Evolutionary conservation across 805 yeast species (phyloP).

Genomic region (Komagataella kurtzmanii): DNA sequence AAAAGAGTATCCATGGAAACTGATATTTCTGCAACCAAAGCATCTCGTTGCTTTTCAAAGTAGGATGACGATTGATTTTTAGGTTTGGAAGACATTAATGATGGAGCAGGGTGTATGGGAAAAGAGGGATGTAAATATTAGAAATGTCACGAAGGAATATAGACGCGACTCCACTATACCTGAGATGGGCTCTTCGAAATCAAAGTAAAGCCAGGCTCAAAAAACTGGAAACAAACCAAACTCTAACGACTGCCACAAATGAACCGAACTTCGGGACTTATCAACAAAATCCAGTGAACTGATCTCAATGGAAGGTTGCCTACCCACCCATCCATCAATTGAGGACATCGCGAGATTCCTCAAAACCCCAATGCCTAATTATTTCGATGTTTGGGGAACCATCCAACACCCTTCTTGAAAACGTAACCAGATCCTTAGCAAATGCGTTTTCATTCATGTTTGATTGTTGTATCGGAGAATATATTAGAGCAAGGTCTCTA

Average conservation of each 20-base stretch:
- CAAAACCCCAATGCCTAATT: background rate
- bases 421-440: background rate
- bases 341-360: background rate
- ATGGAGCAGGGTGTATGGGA: background rate
- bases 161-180: background rate
- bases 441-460: background rate
- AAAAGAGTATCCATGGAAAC: constrained; percentile 50
- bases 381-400: background rate
- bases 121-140: background rate
- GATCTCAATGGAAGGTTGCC: too few relatives aligned
- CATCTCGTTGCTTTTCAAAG: constrained; percentile 48
- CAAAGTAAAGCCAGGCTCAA: too few relatives aligned
- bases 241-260: too few relatives aligned
- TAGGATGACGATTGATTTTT: constrained; percentile 10
- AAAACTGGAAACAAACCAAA: too few relatives aligned
- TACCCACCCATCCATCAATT: too few relatives aligned
- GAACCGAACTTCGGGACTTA: too few relatives aligned
- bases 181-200: too few relatives aligned
- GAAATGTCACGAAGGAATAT: background rate
- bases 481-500: background rate
- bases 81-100: background rate
- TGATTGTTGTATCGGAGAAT: background rate
- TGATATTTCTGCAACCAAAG: constrained; percentile 42
- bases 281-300: too few relatives aligned
- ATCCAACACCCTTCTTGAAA: background rate